Base-by-base conservation (phyloP, 768 basidiomycete genomes). In the Mycena crocata region DNA sequence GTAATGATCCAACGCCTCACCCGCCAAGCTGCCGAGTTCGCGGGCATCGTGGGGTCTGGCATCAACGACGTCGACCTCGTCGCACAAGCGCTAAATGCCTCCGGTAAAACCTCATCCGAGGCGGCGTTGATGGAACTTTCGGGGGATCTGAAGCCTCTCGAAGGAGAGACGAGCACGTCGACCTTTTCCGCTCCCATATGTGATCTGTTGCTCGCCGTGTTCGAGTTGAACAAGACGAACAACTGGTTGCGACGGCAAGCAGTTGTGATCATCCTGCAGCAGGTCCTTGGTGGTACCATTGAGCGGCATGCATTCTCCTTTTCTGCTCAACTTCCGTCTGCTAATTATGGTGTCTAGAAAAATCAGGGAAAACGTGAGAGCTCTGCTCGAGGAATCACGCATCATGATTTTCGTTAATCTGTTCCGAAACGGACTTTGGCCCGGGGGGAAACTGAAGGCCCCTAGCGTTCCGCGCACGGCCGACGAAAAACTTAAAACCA, bases 211-310 rank as follows among this genome's bases (percentile, higher is more conserved):
- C 85, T 99, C 57, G 94, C 96, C 15, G 85, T 98, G 13, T 99
- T 99, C 71, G 96, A 98, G 77, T 87, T 99, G 21, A 90, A 98
- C 80, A 95, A 94, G 84, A 91, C 94, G 78, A 96, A 96, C 73
- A 98, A 97, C 71, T 99, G 98, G 98, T 82, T 99, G 30, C 86
- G 97, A 57, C 84, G 94, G 23, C 98, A 99, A 76, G 96, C 98
- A 2, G 95, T 98, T 71, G 93, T 99, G 17, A 94, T 99, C 56
- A 96, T 99, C 64, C 80, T 99, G 55, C 98, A 99, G 75, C 97
- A 99, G 75, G 90, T 99, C 5, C 84, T 99, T 3, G 97, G 96
- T 14, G 93, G 94, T 17, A 98, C 98, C 0, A 95, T 99, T 71
- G 98, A 99, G 78, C 84, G 95, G 97, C 97, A 57, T 77, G 0